Base-by-base conservation (phyloP, 169 alveolate species). In the Eimeria maxima region DNA sequence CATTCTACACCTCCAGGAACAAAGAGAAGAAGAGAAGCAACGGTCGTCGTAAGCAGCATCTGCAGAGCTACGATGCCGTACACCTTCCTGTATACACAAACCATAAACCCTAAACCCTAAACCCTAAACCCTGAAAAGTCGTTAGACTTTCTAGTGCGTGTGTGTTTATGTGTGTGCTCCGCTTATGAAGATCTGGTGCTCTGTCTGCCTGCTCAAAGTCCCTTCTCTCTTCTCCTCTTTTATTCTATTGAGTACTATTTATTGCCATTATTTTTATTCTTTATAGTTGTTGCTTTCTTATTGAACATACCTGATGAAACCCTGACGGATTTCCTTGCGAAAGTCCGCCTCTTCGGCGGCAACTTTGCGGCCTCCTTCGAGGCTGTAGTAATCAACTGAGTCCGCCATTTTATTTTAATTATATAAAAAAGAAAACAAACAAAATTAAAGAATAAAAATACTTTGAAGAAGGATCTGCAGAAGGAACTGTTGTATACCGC, bases 251-350 rank as follows among this genome's bases (percentile, higher is more conserved):
- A 10, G n/a, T n/a, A n/a, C 42, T 29, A 69, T 69, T 10, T 69
- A 69, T 69, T 7, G 45, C 6, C 18, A 29, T 69, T 78, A 22
- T n/a, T 11, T 6, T n/a, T 80, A 80, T 50, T 10, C 5, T 47
- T 80, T n/a, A 22, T 44, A 18, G 5, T 10, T 14, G 20, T 47
- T 22, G 7, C 22, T 13, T 7, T 83, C 10, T 7, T 27, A 1
- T 14, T 87, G 80, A 33, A 16, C 29, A 81, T n/a, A 93, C 96
- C 93, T 33, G 13, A 80, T 80, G 93, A 93, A 93, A 3, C 96
- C 96, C 27, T 80, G 92, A 4, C 96, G 67, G 38, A 93, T 93
- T 67, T 93, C 96, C 91, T 80, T 93, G 53, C 92, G 88, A 74
- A 80, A 93, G 87, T 74, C 53, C 27, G 71, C 88, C 42, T 93